These are phyloP conservation scores for Nidularia pulvinata DNA, from an alignment of 768 basidiomycete species.

Conservation along the genomic window DNA sequence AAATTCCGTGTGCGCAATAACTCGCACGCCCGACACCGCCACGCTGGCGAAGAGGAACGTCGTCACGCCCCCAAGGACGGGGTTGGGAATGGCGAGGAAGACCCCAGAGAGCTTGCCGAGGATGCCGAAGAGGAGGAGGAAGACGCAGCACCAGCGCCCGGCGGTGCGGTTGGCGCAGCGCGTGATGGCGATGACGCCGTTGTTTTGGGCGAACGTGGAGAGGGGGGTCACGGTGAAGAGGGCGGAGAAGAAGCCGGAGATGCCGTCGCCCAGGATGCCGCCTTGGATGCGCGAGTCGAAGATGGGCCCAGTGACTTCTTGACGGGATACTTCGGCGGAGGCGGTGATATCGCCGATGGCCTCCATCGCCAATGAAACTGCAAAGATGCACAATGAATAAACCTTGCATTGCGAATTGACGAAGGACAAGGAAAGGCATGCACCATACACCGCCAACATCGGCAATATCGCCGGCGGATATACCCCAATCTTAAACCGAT, in stretches of 20 bases:
- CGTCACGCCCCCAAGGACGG: slow-evolving; percentile 84
- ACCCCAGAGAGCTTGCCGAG: slow-evolving; percentile 84
- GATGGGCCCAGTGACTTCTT: slow-evolving; percentile 70
- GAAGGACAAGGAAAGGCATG: slow-evolving; percentile 1
- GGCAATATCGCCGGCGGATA: slow-evolving; percentile 69
- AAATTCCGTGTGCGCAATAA: slow-evolving; percentile 60
- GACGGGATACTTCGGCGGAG: slow-evolving; percentile 77
- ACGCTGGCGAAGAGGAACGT: slow-evolving; percentile 87
- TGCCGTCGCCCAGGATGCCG: slow-evolving; percentile 79
- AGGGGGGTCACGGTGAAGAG: slow-evolving; percentile 82
- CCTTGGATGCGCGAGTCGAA: slow-evolving; percentile 87
- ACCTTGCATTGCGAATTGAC: no score
- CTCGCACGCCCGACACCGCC: slow-evolving; percentile 67
- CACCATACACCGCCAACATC: slow-evolving; percentile 36
- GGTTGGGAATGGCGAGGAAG: slow-evolving; percentile 82
- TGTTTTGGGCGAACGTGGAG: slow-evolving; percentile 83
- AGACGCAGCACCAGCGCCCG: slow-evolving; percentile 77
- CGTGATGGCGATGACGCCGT: slow-evolving; percentile 82
- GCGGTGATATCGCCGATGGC: slow-evolving; percentile 87
- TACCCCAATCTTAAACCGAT: slow-evolving; percentile 74
- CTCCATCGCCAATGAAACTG: slow-evolving; percentile 79
- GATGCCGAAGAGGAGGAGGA: slow-evolving; percentile 80
- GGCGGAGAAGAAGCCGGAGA: slow-evolving; percentile 79
- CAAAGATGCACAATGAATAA: not conserved
- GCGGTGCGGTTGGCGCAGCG: slow-evolving; percentile 82